Conservation (phyloP, 2,329 filamentous ascomycete genomes). For the Xylariaceae sp. region DNA sequence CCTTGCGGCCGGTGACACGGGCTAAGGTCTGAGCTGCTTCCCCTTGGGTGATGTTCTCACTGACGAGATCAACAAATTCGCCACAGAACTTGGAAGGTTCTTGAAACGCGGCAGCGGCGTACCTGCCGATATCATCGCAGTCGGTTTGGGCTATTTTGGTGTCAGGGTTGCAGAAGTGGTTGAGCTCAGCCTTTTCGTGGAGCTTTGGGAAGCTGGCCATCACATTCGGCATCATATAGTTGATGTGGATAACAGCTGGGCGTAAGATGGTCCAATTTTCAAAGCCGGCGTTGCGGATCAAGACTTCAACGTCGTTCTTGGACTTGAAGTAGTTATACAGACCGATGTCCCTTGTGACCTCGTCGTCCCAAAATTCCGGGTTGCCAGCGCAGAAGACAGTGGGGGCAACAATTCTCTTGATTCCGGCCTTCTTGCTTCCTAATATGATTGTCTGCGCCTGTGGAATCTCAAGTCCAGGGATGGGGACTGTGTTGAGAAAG, state of each 20-base stretch:
- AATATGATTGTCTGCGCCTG: slow-evolving; percentile 41
- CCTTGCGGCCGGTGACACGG: slow-evolving; percentile 37
- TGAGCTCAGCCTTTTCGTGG: slow-evolving; percentile 35
- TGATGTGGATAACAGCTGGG: slow-evolving; percentile 37
- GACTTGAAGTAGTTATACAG: slow-evolving; percentile 2
- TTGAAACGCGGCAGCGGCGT: slow-evolving; percentile 40
- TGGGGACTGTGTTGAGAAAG: slow-evolving; percentile 27
- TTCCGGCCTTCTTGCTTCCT: slow-evolving; percentile 42
- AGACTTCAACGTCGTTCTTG: background rate
- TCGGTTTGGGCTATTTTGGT: slow-evolving; percentile 38
- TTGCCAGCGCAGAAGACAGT: background rate
- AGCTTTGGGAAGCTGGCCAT: slow-evolving; percentile 39
- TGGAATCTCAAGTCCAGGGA: slow-evolving; percentile 29
- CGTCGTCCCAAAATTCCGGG: slow-evolving; percentile 5
- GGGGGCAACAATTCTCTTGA: slow-evolving; percentile 41
- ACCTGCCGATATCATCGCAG: slow-evolving; percentile 40
- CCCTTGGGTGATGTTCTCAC: slow-evolving; percentile 37
- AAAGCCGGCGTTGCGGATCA: slow-evolving; percentile 30
- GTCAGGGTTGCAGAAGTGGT: slow-evolving; percentile 29
- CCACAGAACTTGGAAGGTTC: slow-evolving; percentile 38
- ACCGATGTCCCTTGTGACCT: background rate
- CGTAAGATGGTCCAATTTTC: slow-evolving; percentile 42
- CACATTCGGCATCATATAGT: slow-evolving; percentile 33
- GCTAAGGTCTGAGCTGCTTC: slow-evolving; percentile 37
- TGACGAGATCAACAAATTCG: slow-evolving; percentile 39